Conservation (phyloP, 345 rosid species). For the Heritiera fomes region DNA sequence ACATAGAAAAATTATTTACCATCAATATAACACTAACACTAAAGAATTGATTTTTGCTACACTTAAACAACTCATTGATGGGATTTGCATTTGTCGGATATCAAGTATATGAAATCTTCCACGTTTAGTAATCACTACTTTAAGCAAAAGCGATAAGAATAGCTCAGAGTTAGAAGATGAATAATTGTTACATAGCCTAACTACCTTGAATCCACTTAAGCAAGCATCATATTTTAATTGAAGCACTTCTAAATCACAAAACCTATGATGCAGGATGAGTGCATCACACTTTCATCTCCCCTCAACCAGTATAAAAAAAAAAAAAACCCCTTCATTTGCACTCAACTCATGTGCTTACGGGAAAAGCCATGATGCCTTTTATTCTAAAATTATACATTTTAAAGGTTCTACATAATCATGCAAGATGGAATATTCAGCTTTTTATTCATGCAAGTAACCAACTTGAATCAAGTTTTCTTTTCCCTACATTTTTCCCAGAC, state of each 20-base stretch:
- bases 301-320: not conserved
- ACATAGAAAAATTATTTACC: not conserved
- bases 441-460: not conserved
- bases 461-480: not conserved
- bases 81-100: not conserved
- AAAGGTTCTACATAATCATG: slow-evolving; percentile 1
- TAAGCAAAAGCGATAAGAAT: not conserved
- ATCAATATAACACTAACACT: not conserved
- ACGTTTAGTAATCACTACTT: not conserved
- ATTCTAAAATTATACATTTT: not conserved
- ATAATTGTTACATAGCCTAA: not conserved
- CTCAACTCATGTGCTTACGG: not conserved
- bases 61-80: slow-evolving; percentile 24
- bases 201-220: not conserved
- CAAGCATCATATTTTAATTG: not conserved
- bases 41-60: not conserved
- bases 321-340: not conserved
- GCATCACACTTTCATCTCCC: not conserved
- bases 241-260: slow-evolving; percentile 10
- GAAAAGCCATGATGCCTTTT: not conserved
- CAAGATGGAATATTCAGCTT: slow-evolving; percentile 7
- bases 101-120: not conserved
- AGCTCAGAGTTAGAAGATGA: not conserved
- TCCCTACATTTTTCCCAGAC: not conserved
- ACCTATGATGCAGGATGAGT: not conserved